Percentiles rank a stretch among this genome's conserved stretches.
phyloP scores from a whole-genome alignment of 2,329 filamentous ascomycete genomes.

The Colletotrichum karsti region DNA sequence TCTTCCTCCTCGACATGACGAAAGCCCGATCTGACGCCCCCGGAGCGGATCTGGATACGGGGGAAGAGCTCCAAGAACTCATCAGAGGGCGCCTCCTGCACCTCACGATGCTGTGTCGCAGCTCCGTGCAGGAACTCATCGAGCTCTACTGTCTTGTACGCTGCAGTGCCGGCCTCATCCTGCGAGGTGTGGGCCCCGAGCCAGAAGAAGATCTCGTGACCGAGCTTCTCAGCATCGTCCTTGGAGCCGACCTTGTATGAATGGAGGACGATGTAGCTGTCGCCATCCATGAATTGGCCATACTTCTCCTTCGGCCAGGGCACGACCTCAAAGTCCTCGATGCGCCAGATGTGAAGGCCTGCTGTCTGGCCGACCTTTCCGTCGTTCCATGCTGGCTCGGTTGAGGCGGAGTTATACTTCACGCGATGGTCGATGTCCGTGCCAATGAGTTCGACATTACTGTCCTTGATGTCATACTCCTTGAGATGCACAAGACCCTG shows the following conservation, averaged over 20 bases:
- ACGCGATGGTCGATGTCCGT: slow-evolving; percentile 72
- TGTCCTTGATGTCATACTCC: slow-evolving; percentile 74
- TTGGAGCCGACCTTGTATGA: slow-evolving; percentile 62
- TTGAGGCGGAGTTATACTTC: slow-evolving; percentile 71
- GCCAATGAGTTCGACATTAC: slow-evolving; percentile 73
- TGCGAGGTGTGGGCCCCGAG: slow-evolving; percentile 71
- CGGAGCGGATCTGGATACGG: slow-evolving; percentile 65
- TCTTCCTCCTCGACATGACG: slow-evolving; percentile 64
- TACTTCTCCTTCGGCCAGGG: slow-evolving; percentile 64
- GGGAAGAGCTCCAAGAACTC: slow-evolving; percentile 70
- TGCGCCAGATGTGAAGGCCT: slow-evolving; percentile 71
- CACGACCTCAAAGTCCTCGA: slow-evolving; percentile 72
- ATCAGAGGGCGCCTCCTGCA: slow-evolving; percentile 66
- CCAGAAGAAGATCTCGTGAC: slow-evolving; percentile 77
- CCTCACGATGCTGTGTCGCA: slow-evolving; percentile 72
- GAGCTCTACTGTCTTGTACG: slow-evolving; percentile 76
- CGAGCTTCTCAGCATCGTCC: slow-evolving; percentile 53
- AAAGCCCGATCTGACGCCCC: slow-evolving; percentile 71
- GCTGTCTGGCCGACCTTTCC: slow-evolving; percentile 59
- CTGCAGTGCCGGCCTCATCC: slow-evolving; percentile 74
- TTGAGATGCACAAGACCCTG: slow-evolving; percentile 69
- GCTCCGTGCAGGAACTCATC: slow-evolving; percentile 71
- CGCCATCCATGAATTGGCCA: slow-evolving; percentile 72
- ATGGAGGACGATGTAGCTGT: slow-evolving; percentile 73
- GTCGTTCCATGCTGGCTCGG: slow-evolving; percentile 74